Evolutionary conservation across 1,284 basidiomycete species (phyloP).

Genomic region (Earliella scabrosa): DNA sequence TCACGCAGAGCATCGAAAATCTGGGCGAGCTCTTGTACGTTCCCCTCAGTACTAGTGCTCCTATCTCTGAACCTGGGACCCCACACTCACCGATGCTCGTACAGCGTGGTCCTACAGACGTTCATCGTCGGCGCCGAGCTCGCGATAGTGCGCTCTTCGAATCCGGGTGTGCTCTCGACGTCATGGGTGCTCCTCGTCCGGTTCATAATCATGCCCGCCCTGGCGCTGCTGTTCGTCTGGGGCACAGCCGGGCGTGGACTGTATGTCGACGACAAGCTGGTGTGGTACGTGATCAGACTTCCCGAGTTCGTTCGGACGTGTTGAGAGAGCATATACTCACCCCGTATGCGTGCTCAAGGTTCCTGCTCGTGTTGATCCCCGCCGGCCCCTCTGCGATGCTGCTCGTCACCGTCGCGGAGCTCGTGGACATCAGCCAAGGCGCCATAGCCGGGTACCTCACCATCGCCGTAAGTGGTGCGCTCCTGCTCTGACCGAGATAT

Average conservation of each 20-base stretch:
- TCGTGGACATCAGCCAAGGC: constrained; percentile 35
- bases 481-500: neutral
- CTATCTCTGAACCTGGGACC: neutral
- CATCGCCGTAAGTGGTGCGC: constrained; percentile 29
- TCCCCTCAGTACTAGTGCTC: neutral
- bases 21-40: constrained; percentile 38
- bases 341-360: constrained; percentile 29
- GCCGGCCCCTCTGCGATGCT: constrained; percentile 38
- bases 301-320: neutral
- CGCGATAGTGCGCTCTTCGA: constrained; percentile 28
- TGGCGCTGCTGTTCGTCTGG: constrained; percentile 34
- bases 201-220: constrained; percentile 34
- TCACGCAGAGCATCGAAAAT: constrained; percentile 33
- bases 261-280: constrained; percentile 37
- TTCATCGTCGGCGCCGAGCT: constrained; percentile 38
- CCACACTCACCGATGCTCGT: neutral
- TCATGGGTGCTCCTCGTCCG: constrained; percentile 34
- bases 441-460: constrained; percentile 37
- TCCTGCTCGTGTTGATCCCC: constrained; percentile 37
- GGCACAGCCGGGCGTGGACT: constrained; percentile 33
- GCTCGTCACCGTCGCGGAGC: constrained; percentile 36
- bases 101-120: constrained; percentile 35
- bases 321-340: neutral
- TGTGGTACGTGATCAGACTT: constrained; percentile 30
- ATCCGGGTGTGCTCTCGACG: constrained; percentile 27